Evolutionary conservation across 305 asterid species (phyloP), one percentile per base, ranked within the genome.

Genomic region (Plantago lanceolata): DNA sequence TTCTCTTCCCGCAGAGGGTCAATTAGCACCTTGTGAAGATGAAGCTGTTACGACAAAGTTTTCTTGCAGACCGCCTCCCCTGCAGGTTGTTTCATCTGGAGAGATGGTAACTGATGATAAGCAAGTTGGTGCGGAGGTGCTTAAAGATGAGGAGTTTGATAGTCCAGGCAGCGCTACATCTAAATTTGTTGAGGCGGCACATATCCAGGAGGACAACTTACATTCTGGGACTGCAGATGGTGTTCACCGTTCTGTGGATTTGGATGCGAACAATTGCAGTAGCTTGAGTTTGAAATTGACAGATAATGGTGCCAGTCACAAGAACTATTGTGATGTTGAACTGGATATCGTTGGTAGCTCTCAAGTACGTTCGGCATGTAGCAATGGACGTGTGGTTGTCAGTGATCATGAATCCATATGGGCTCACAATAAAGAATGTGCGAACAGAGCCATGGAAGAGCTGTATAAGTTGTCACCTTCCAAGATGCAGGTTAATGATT

Each of bases 91-190:
- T 67, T 66, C 81, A 18, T 63, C 79, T 21, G 79, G 73, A 66
- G 81, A 71, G 40, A 48, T 56, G 78, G 40, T 61, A 64, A 48
- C 54, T 35, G 82, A 70, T 59, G 72, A 71, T 70, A 65, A 56
- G 29, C 74, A 73, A 31, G 74, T 67, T 69, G 72, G 68, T 28
- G 28, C 15, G 65, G 81, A 72, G 57, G 68, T 68, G 14, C 72
- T 62, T 48, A 84, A 84, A 71, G 79, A 76, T 68, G 85, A 71
- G 61, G 83, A 78, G 66, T 68, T 83, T 68, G 85, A 87, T 75
- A 84, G 88, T 74, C 92, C 88, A 21, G 82, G 89, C 69, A 83
- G 87, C 64, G 85, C 85, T 33, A 76, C 88, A 28, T 83, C 86
- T 19, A 78, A 82, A 72, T 82, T 76, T 66, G 65, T 71, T 57